Evolutionary conservation across 2,329 filamentous ascomycete species (phyloP), one percentile per base, ranked within the genome.

Genomic region (Diaporthe vaccinii): DNA sequence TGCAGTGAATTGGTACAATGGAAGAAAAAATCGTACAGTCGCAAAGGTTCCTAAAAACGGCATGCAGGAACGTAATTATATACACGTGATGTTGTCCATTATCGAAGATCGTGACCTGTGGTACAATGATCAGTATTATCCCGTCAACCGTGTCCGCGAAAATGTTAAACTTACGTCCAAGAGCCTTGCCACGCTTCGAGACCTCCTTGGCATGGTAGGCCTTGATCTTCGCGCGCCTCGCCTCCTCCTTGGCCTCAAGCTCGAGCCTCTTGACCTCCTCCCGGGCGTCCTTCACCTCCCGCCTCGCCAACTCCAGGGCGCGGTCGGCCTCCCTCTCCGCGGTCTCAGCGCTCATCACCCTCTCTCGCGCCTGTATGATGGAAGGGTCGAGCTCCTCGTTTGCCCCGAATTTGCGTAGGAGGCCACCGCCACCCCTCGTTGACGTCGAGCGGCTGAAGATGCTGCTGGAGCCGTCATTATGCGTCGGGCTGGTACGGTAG

Each of bases 121-220:
- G 15, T 15, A 8, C 4, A 7, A n/a, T 62, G 34, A 25, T 75
- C 15, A 75, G 71, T 6, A 44, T 39, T 8, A 12, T 22, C 3
- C 17, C 4, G 15, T 22, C 9, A 34, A 20, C 12, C 17, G 12
- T 41, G 15, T n/a, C 15, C 17, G 17, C 6, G 3, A 49, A 1
- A 22, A 6, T 7, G 53, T 28, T 22, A 10, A 25, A 91, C 90
- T 85, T 86, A 93, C 92, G 90, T 74, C 92, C 92, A 75, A 94
- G 88, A n/a, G 89, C 88, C 83, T 92, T 91, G n/a, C 91, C 92
- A 71, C 91, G 87, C 89, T 93, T 93, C 8, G 90, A 91, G 41
- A 94, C 88, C 79, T 91, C 89, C 78, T 86, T 88, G 1, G 92
- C 92, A 80, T 93, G 90, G 71, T 87, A 86, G 83, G 92, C 88